Base-by-base conservation (phyloP, 495 filamentous ascomycete species). In the Tricharina praecox region DNA sequence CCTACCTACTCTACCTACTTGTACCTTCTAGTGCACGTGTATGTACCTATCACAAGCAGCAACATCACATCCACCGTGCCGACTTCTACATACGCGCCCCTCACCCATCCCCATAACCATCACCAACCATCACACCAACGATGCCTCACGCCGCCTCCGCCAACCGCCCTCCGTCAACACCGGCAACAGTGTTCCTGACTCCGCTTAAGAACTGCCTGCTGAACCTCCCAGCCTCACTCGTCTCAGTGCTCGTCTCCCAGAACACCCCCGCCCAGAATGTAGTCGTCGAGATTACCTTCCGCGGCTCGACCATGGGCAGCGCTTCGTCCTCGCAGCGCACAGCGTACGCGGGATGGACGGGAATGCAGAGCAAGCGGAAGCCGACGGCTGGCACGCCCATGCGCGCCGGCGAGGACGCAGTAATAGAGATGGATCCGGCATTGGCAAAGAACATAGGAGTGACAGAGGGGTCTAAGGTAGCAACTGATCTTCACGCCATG, bases 251-350 rank as follows among this genome's bases (percentile, higher is more conserved):
- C 47, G 74, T 85, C 53, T 88, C 82, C 64, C 74, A 85, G 50
- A 92, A 95, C 64, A 82, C 86, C 80, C 71, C 85, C 44, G 82
- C 82, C 26, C 90, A 97, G 63, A 93, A 95, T 81, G 83, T 95
- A 53, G 73, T 96, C 50, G 80, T 97, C 62, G 90, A 97, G 63
- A 70, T 97, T 34, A 77, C 69, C 55, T 82, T 76, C 59, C 67
- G 66, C 43, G 63, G 61, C 52, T 56, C 69, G 39, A 63, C 68
- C 21, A 24, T 24, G 11, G 72, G 72, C 59, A 79, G 70, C 53
- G 86, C 83, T 45, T 72, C 86, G 53, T 93, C 78, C 53, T 68
- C 90, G 37, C 58, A 55, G 21, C 38, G 47, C 9, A 51, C 50
- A 9, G 58, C 51, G 13, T 61, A 58, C 35, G 53, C 53, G 2